A percentile compares a stretch with the other conserved stretches of the same genome.
These are phyloP conservation scores for Poteriospumella lacustris DNA, from an alignment of 108 stramenopile genomes.

Conservation along the genomic window DNA sequence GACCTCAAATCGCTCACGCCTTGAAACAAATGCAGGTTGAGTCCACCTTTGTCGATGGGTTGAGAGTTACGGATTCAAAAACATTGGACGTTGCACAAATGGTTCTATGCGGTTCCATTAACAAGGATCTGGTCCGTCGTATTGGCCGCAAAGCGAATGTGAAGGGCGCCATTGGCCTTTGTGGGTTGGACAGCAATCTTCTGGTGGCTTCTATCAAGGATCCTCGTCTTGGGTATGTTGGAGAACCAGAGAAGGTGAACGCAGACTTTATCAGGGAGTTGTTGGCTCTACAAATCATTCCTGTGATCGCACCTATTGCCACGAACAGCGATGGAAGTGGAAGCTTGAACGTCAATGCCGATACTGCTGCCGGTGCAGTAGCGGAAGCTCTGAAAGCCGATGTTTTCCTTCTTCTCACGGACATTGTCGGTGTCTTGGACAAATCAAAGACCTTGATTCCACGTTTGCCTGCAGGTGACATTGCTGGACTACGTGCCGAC, in stretches of 20 bases:
- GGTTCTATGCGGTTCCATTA: constrained; percentile 89
- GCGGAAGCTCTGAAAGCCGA: constrained; percentile 78
- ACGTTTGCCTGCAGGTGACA: constrained; percentile 58
- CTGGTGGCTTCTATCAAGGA: constrained; percentile 58
- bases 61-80: constrained; percentile 73
- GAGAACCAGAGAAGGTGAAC: constrained; percentile 77
- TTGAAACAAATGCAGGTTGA: constrained; percentile 72
- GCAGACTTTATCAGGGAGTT: constrained; percentile 64
- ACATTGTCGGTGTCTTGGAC: constrained; percentile 89
- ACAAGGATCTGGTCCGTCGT: constrained; percentile 75
- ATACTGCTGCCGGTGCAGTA: constrained; percentile 86
- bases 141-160: constrained; percentile 45
- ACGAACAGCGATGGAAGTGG: constrained; percentile 66
- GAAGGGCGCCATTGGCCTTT: constrained; percentile 68
- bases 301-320: constrained; percentile 90
- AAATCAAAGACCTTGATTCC: constrained; percentile 73
- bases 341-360: constrained; percentile 93
- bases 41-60: constrained; percentile 74
- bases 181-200: constrained; percentile 72
- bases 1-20: constrained; percentile 81
- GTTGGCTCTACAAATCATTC: constrained; percentile 71
- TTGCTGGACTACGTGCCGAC: constrained; percentile 67
- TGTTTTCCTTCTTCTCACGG: constrained; percentile 83
- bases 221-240: constrained; percentile 75
- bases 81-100: constrained; percentile 91